Evolutionary conservation across 306 rosid species (phyloP), one percentile per base, ranked within the genome.

Genomic region (Sicyos edulis): DNA sequence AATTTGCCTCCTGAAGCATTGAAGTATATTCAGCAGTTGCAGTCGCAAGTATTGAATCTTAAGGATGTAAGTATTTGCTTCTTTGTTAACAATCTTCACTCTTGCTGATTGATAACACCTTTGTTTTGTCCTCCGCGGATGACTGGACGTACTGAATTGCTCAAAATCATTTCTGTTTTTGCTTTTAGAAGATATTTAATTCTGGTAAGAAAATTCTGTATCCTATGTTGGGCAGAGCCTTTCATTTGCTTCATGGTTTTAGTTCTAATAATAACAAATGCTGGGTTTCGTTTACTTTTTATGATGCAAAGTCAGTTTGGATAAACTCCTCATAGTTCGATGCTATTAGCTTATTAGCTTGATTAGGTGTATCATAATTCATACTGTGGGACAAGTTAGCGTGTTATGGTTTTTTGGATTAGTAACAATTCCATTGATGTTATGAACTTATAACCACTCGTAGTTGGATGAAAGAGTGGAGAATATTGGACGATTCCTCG

Each of bases 1-100:
- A 91, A 88, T 78, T 82, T 93, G 74, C 76, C 97, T 20, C 96
- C 92, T 3, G 93, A 81, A 78, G 97, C 96, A 49, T 79, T 88
- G 65, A 79, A 79, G 54, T 93, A 82, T 83, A 82, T 91, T 60
- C 95, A 86, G 70, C 82, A 81, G 73, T 86, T 93, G 83, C 88
- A 86, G 61, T 88, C 87, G 63, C 92, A 93, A 81, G 76, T 93
- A 47, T 77, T 81, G 42, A 74, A 77, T 70, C 77, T 50, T 4
- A 82, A 84, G 70, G 88, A 91, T 96, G 99, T 91, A 79, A 77
- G 81, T 32, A 1, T 59, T 70, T 77, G 15, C 51, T 26, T 20
- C 12, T 12, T 11, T 77, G 57, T 16, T 19, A 10, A 17, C 4
- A 37, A 37, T 71, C 20, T 54, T 8, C 37, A 67, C 9, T 50